Base-by-base conservation (phyloP, 2,329 filamentous ascomycete species). In the Cladosporium sp. region DNA sequence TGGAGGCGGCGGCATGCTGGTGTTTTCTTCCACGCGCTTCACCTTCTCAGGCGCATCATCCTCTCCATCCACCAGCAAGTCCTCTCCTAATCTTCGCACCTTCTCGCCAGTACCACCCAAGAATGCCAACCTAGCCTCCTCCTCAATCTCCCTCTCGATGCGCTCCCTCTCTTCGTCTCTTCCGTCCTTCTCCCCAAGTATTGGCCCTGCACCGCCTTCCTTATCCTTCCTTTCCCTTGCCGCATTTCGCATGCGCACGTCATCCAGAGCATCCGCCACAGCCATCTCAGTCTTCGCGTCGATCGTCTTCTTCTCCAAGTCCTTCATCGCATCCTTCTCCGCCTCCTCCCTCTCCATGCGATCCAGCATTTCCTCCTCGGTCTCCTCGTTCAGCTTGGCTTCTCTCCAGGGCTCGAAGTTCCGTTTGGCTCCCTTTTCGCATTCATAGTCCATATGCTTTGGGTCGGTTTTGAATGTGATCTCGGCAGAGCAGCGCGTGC, bases 251-350 rank as follows among this genome's bases (percentile, higher is more conserved):
- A 88, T 92, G 50, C 92, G 79, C 51, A 99, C 96, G 72, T 96
- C 91, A 68, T 99, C 93, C 50, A 99, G 73, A 7, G 91, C 92
- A 73, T 99, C 93, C 2, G 93, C 93, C 39, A 96, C 89, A 15
- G 88, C 89, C 91, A 99, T 99, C 70, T 99, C 93, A 36, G 86
- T 80, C 74, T 93, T 91, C 1, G 91, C 91, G 68, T 99, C 93
- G 18, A 87, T 74, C 50, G 92, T 96, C 74, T 97, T 97, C 56
- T 87, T 85, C 72, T 99, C 93, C 41, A 99, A 73, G 66, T 96
- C 91, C 51, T 87, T 87, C 95, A 99, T 99, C 18, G 89, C 89
- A 68, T 96, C 91, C 57, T 84, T 79, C 68, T 96, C 89, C 52
- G 85, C 80, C 57, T 84, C 86, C 64, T 95, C 88, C 36, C 77